Percentiles rank a stretch among this genome's conserved stretches.
Conservation (phyloP, 495 filamentous ascomycete species). For the Trichoderma gamsii region DNA sequence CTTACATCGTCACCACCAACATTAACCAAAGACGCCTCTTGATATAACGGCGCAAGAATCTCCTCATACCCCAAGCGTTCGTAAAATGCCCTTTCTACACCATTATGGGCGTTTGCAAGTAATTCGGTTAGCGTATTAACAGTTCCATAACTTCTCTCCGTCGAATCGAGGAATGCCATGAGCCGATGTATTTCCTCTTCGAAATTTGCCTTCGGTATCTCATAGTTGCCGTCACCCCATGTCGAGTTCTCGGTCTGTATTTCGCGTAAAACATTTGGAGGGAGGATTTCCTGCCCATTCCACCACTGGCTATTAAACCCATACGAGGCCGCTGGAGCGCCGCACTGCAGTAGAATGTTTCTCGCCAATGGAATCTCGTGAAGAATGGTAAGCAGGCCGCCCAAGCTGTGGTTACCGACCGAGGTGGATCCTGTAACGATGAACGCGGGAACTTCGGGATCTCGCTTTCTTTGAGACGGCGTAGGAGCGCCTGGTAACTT, state of each 20-base stretch:
- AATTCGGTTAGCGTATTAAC: conserved; percentile 42
- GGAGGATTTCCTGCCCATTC: conserved; percentile 62
- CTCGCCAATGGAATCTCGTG: conserved; percentile 77
- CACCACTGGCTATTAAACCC: conserved; percentile 75
- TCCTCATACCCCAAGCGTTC: background rate
- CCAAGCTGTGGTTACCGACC: conserved; percentile 48
- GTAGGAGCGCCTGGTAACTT: conserved; percentile 21
- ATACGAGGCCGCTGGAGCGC: conserved; percentile 51
- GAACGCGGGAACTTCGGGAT: conserved; percentile 58
- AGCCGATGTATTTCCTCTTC: conserved; percentile 63
- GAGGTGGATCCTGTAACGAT: conserved; percentile 53
- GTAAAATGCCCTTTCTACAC: conserved; percentile 20
- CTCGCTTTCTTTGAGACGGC: conserved; percentile 52
- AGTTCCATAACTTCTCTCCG: conserved; percentile 76
- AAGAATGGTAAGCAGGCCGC: conserved; percentile 69
- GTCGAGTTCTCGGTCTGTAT: conserved; percentile 36
- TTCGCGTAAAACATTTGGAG: conserved; percentile 52
- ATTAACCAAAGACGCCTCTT: background rate
- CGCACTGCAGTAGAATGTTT: conserved; percentile 60
- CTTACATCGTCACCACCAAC: conserved; percentile 23
- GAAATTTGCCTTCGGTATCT: conserved; percentile 32
- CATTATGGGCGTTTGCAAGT: conserved; percentile 14
- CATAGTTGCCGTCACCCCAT: conserved; percentile 38
- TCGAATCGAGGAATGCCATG: conserved; percentile 78
- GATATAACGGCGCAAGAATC: background rate